phyloP scores from a whole-genome alignment of 2,329 filamentous ascomycete species.

The Xylariales sp. region DNA sequence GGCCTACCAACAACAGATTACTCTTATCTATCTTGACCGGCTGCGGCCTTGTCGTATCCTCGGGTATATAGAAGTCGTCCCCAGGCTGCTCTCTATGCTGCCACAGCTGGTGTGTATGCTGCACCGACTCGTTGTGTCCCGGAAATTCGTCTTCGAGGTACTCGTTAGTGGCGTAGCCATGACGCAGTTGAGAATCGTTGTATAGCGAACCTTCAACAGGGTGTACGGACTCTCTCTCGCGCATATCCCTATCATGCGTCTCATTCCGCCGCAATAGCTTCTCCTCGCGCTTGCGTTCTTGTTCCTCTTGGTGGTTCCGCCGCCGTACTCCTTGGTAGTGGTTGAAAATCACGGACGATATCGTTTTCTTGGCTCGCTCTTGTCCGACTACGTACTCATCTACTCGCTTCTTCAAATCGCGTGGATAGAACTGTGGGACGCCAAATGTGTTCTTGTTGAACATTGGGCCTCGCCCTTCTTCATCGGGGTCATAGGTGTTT shows the following conservation, averaged over 20 bases:
- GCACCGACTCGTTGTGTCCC: slow-evolving; percentile 44
- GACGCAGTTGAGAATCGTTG: slow-evolving; percentile 20
- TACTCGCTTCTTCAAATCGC: slow-evolving; percentile 78
- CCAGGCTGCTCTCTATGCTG: slow-evolving; percentile 26
- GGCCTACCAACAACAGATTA: slow-evolving; percentile 85
- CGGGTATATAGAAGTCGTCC: slow-evolving; percentile 43
- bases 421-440: slow-evolving; percentile 59
- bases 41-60: slow-evolving; percentile 38
- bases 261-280: slow-evolving; percentile 55
- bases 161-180: slow-evolving; percentile 30
- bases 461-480: slow-evolving; percentile 55
- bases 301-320: slow-evolving; percentile 71
- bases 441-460: slow-evolving; percentile 54
- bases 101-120: slow-evolving; percentile 34
- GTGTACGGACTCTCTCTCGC: slow-evolving; percentile 63
- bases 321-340: slow-evolving; percentile 88
- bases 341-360: slow-evolving; percentile 92
- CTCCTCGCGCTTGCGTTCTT: slow-evolving; percentile 52
- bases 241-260: slow-evolving; percentile 52
- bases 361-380: slow-evolving; percentile 87
- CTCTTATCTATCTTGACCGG: slow-evolving; percentile 86
- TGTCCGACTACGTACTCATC: slow-evolving; percentile 97
- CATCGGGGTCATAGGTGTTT: slow-evolving; percentile 53
- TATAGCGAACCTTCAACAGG: slow-evolving; percentile 67
- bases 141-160: slow-evolving; percentile 48